A percentile compares a stretch with the other conserved stretches of the same genome.
phyloP scores from a whole-genome alignment of 2,329 filamentous ascomycete species.

The Cercospora citrullina region DNA sequence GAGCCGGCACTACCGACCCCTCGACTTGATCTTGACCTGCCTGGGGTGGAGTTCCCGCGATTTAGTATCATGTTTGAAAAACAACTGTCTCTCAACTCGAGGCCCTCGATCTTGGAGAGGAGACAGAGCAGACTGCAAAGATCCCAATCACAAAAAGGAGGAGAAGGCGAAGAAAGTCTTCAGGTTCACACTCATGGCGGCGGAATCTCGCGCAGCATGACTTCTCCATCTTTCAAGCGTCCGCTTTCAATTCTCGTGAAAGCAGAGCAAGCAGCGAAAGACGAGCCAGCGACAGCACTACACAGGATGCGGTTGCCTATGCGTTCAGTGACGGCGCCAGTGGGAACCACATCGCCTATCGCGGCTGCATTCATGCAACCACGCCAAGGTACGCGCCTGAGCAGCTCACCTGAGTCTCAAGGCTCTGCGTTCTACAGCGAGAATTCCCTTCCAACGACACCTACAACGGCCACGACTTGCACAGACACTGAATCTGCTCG shows the following conservation, averaged over 20 bases:
- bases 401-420: slow-evolving; percentile 27
- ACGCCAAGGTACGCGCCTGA: slow-evolving; percentile 15
- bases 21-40: slow-evolving; percentile 73
- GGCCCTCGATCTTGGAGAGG: slow-evolving; percentile 36
- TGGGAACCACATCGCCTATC: slow-evolving; percentile 21
- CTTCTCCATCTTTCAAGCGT: slow-evolving; percentile 24
- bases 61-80: slow-evolving; percentile 93
- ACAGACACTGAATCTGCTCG: slow-evolving; percentile 28
- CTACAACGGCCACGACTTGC: slow-evolving; percentile 30
- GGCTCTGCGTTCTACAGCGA: slow-evolving; percentile 32
- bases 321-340: slow-evolving; percentile 34
- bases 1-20: slow-evolving; percentile 28
- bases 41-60: slow-evolving; percentile 74
- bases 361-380: slow-evolving; percentile 23
- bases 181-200: slow-evolving; percentile 1
- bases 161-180: neutral
- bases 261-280: neutral
- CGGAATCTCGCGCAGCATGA: slow-evolving; percentile 19
- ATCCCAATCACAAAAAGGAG: slow-evolving; percentile 16
- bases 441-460: slow-evolving; percentile 34
- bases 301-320: slow-evolving; percentile 27
- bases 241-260: slow-evolving; percentile 24
- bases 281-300: slow-evolving; percentile 21
- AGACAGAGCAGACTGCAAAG: slow-evolving; percentile 33
- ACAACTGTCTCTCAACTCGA: slow-evolving; percentile 56